Evolutionary conservation across 2,329 filamentous ascomycete species (phyloP).

Genomic region (Paramyrothecium roridum): DNA sequence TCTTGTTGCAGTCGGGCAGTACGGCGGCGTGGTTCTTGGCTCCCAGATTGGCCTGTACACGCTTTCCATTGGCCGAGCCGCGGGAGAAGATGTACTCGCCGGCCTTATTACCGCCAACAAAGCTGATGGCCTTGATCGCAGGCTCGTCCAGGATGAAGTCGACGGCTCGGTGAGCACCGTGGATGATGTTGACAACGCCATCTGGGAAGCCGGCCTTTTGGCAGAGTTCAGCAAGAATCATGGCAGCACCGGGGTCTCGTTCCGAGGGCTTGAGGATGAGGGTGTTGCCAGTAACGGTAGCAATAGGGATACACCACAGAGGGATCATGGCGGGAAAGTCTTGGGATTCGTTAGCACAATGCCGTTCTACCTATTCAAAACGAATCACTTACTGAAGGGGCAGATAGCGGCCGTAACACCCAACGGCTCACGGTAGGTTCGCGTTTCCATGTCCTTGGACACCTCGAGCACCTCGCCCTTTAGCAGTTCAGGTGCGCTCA

Average conservation of each 20-base stretch:
- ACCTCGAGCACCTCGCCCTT: constrained; percentile 84
- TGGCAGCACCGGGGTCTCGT: constrained; percentile 77
- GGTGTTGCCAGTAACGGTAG: constrained; percentile 80
- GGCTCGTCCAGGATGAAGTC: constrained; percentile 86
- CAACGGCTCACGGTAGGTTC: constrained; percentile 77
- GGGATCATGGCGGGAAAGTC: constrained; percentile 93
- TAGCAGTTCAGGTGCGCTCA: constrained; percentile 75
- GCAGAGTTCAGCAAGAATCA: constrained; percentile 80
- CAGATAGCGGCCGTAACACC: constrained; percentile 82
- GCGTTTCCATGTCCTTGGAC: constrained; percentile 85
- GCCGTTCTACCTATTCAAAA: not conserved
- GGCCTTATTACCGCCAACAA: constrained; percentile 84
- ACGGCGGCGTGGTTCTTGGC: constrained; percentile 88
- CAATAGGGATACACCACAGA: constrained; percentile 85
- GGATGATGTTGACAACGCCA: constrained; percentile 79
- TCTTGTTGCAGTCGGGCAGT: constrained; percentile 85
- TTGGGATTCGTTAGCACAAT: constrained; percentile 26
- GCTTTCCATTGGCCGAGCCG: constrained; percentile 81
- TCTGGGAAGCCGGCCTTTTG: constrained; percentile 78
- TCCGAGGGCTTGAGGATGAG: constrained; percentile 84
- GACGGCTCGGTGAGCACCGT: constrained; percentile 76
- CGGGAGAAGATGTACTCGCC: constrained; percentile 82
- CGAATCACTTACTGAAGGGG: constrained; percentile 68
- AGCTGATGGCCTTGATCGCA: constrained; percentile 80
- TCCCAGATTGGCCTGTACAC: constrained; percentile 82